Conservation (phyloP, 768 basidiomycete species). For the Agaricus subrufescens region DNA sequence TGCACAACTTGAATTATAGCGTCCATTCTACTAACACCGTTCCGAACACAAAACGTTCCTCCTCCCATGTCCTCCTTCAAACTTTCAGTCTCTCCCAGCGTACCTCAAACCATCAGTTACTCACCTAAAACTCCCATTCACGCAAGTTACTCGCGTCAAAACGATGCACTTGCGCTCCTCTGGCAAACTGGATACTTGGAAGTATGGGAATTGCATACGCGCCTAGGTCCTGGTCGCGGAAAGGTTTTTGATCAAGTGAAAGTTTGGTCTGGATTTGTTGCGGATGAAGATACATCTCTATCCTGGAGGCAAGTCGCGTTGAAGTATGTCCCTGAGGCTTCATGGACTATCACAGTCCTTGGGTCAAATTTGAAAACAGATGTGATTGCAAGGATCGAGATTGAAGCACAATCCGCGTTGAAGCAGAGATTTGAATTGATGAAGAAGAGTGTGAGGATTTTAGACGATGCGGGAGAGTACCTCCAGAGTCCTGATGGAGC, state of each 20-base stretch:
- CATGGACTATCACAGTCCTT: conserved; percentile 30
- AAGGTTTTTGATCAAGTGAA: conserved; percentile 55
- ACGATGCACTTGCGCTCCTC: conserved; percentile 60
- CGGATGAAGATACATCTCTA: conserved; percentile 13
- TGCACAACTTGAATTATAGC: conserved; percentile 35
- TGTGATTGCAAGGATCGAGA: conserved; percentile 24
- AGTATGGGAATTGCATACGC: conserved; percentile 66
- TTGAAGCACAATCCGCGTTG: conserved; percentile 13
- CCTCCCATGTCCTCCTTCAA: conserved; percentile 89
- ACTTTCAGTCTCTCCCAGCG: conserved; percentile 24
- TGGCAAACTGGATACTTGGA: conserved; percentile 69
- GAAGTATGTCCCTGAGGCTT: conserved; percentile 5
- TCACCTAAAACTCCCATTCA: conserved; percentile 54
- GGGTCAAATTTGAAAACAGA: conserved; percentile 32
- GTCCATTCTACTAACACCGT: conserved; percentile 80
- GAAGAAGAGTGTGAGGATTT: conserved; percentile 42
- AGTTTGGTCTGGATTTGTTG: conserved; percentile 28
- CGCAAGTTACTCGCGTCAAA: conserved; percentile 50
- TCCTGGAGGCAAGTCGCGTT: conserved; percentile 31
- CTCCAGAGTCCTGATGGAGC: conserved; percentile 44
- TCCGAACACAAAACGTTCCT: conserved; percentile 91
- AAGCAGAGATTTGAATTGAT: conserved; percentile 24
- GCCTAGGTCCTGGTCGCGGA: conserved; percentile 49
- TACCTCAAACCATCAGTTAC: conserved; percentile 13
- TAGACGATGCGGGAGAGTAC: conserved; percentile 25